A percentile compares a stretch with the other conserved stretches of the same genome.
phyloP scores from a whole-genome alignment of 768 basidiomycete species.

The Lyophyllum shimeji region DNA sequence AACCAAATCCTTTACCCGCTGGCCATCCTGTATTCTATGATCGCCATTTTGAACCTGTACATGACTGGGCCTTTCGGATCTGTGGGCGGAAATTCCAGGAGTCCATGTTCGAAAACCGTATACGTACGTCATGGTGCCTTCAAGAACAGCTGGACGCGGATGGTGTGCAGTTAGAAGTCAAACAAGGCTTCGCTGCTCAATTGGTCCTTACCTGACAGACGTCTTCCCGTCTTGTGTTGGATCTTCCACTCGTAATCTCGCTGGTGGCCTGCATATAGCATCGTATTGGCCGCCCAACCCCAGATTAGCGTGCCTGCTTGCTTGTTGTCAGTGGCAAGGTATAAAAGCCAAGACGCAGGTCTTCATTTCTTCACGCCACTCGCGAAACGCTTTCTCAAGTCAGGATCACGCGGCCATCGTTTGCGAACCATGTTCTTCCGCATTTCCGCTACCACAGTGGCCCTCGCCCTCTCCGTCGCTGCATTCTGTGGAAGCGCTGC shows the following conservation, averaged over 20 bases:
- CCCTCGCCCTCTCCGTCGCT: conserved; percentile 1
- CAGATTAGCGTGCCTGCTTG: too few species aligned
- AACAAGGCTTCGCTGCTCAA: too few species aligned
- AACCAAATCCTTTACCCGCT: background rate
- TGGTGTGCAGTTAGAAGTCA: too few species aligned
- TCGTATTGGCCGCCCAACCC: too few species aligned
- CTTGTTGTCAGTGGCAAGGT: background rate
- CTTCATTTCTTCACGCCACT: background rate
- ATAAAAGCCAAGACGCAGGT: background rate
- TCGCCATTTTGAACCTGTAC: background rate
- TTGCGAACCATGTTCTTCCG: conserved; percentile 4
- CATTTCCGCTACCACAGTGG: background rate
- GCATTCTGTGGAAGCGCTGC: background rate
- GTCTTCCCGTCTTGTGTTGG: too few species aligned
- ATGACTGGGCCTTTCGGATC: too few species aligned
- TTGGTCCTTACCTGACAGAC: too few species aligned
- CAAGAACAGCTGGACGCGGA: too few species aligned
- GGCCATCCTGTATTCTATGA: background rate
- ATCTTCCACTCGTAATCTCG: background rate
- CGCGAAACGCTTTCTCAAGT: background rate
- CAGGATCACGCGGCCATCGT: background rate
- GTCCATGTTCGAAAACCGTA: too few species aligned
- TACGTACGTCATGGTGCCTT: too few species aligned
- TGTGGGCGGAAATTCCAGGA: too few species aligned
- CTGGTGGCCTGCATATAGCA: background rate